phyloP scores from a whole-genome alignment of 352 stramenopile genomes.

The Phytophthora idaei region DNA sequence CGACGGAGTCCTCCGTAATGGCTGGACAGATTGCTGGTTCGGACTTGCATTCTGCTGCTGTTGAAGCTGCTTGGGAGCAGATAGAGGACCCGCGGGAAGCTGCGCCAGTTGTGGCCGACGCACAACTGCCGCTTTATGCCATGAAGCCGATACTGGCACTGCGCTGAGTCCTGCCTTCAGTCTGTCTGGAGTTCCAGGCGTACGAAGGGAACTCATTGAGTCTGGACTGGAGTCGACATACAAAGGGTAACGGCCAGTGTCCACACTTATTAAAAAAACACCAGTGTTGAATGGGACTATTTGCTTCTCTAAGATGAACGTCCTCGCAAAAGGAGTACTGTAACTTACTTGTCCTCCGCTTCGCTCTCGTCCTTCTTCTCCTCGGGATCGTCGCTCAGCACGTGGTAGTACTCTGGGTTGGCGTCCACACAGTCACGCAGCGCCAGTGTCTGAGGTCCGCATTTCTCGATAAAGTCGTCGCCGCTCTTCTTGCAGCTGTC shows the following conservation, averaged over 20 bases:
- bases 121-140: constrained; percentile 16
- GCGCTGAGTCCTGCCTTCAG: constrained; percentile 3
- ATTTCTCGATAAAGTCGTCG: constrained; percentile 83
- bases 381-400: constrained; percentile 73
- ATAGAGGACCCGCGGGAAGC: constrained; percentile 11
- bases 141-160: constrained; percentile 1
- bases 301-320: constrained; percentile 28
- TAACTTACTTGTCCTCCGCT: constrained; percentile 26
- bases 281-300: constrained; percentile 23
- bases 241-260: constrained; percentile 28
- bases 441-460: constrained; percentile 71
- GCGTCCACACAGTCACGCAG: constrained; percentile 87
- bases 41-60: constrained; percentile 18
- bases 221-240: constrained; percentile 9
- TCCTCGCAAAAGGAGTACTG: constrained; percentile 12
- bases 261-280: constrained; percentile 26
- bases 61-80: constrained; percentile 25
- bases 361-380: constrained; percentile 18
- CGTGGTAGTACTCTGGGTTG: constrained; percentile 90
- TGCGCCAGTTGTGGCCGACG: constrained; percentile 14
- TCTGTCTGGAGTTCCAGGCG: neutral
- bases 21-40: constrained; percentile 19
- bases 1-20: constrained; percentile 1
- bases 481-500: constrained; percentile 74
- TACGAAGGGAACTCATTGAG: constrained; percentile 1